Evolutionary conservation across 2,329 filamentous ascomycete species (phyloP).

Genomic region (Juglanconis oblonga): DNA sequence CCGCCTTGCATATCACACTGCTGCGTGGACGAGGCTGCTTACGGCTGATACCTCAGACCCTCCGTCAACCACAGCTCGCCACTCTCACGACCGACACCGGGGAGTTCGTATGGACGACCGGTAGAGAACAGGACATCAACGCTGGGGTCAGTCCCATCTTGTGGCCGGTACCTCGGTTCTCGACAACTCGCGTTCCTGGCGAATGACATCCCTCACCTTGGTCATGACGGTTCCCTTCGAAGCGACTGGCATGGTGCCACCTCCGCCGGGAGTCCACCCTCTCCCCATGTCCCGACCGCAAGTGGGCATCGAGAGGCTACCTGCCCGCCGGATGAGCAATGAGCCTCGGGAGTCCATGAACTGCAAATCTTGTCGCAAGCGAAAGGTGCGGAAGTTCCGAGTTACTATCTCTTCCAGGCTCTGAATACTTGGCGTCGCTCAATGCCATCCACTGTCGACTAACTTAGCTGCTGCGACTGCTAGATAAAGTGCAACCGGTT

Average conservation of each 20-base stretch:
- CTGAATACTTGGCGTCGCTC: neutral
- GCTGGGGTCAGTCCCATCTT: neutral
- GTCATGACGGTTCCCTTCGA: slow-evolving; percentile 41
- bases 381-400: slow-evolving; percentile 63
- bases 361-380: slow-evolving; percentile 89
- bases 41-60: neutral
- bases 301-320: slow-evolving; percentile 77
- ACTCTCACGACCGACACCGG: neutral
- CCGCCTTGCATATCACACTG: neutral
- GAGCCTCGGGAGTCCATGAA: slow-evolving; percentile 91
- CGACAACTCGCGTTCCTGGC: neutral
- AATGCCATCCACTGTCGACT: neutral
- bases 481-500: slow-evolving; percentile 92
- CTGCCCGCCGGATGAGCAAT: slow-evolving; percentile 65
- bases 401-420: neutral
- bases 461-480: slow-evolving; percentile 10
- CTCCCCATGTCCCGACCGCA: slow-evolving; percentile 68
- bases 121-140: neutral
- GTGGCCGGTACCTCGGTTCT: neutral
- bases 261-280: slow-evolving; percentile 43
- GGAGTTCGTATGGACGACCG: slow-evolving; percentile 7
- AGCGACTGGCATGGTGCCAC: slow-evolving; percentile 37
- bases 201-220: slow-evolving; percentile 16
- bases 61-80: neutral
- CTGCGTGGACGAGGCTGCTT: neutral